Evolutionary conservation across 1,284 basidiomycete species (phyloP).

Genomic region (Rhodotorula mucilaginosa): DNA sequence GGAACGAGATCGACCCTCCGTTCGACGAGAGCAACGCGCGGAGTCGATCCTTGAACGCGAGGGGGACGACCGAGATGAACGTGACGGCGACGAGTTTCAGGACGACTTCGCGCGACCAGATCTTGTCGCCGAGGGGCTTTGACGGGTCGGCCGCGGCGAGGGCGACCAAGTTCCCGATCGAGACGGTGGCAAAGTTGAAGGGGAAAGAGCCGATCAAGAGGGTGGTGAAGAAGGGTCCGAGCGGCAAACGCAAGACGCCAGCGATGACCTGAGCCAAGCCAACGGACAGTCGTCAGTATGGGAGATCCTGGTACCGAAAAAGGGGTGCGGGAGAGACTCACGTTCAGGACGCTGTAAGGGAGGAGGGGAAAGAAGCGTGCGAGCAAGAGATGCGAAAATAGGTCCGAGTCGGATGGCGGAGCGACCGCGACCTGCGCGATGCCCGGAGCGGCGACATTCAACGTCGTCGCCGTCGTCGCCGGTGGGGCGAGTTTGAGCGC

Average conservation of each 20-base stretch:
- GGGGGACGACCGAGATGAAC: conserved; percentile 41
- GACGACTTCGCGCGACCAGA: conserved; percentile 43
- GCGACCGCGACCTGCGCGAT: background rate
- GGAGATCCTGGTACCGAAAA: too few species aligned
- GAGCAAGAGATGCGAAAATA: conserved; percentile 44
- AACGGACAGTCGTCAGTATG: too few species aligned
- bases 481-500: conserved; percentile 35
- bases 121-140: conserved; percentile 36
- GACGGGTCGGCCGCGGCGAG: conserved; percentile 39
- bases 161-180: conserved; percentile 43
- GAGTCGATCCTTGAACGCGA: conserved; percentile 45
- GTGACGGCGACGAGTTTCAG: conserved; percentile 43
- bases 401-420: conserved; percentile 34
- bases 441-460: background rate
- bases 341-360: conserved; percentile 45
- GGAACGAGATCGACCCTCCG: background rate
- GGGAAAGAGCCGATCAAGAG: conserved; percentile 45
- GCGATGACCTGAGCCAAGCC: conserved; percentile 37
- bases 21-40: conserved; percentile 16
- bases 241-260: conserved; percentile 45
- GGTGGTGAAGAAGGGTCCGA: conserved; percentile 44
- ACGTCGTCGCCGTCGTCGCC: background rate
- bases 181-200: conserved; percentile 46
- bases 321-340: conserved; percentile 11
- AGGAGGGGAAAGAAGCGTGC: conserved; percentile 45